These are phyloP conservation scores for Mucor irregularis DNA, from an alignment of 371 early-diverging fungal species.

Conservation along the genomic window DNA sequence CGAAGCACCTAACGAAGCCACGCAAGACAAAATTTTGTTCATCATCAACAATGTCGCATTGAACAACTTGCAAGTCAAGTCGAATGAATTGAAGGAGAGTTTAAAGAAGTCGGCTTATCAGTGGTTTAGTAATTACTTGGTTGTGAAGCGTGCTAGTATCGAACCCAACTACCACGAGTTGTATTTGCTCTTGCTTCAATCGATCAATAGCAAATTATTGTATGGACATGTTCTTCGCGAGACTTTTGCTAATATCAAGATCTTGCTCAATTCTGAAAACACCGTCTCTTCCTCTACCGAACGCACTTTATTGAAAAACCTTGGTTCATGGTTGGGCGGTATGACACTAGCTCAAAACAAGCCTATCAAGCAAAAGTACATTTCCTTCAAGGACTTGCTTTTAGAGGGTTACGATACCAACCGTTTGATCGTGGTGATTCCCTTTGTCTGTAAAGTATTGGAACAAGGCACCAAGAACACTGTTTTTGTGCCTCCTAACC, in stretches of 20 bases:
- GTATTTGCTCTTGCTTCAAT: constrained; percentile 80
- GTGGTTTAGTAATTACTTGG: constrained; percentile 93
- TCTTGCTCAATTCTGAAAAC: constrained; percentile 90
- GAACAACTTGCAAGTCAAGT: constrained; percentile 83
- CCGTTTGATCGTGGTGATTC: constrained; percentile 92
- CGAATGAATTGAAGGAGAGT: constrained; percentile 73
- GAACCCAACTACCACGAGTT: constrained; percentile 95
- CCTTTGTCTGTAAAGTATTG: constrained; percentile 97
- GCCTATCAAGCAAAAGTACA: constrained; percentile 91
- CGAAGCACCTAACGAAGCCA: constrained; percentile 67
- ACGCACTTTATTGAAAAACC: constrained; percentile 86
- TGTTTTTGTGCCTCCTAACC: constrained; percentile 95
- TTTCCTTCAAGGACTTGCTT: constrained; percentile 91
- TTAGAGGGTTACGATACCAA: constrained; percentile 88
- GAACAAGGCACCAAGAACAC: constrained; percentile 83
- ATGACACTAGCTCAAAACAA: constrained; percentile 92
- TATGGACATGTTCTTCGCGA: constrained; percentile 81
- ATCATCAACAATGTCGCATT: constrained; percentile 93
- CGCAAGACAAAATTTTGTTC: constrained; percentile 93
- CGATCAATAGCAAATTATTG: constrained; percentile 62
- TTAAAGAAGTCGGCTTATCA: constrained; percentile 66
- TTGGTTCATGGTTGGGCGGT: constrained; percentile 97
- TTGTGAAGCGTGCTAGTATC: constrained; percentile 91
- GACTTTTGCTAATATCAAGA: constrained; percentile 83
- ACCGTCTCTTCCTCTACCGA: constrained; percentile 90